These are phyloP conservation scores for Ilex aquifolium DNA, from an alignment of 257 asterid species.

Conservation along the genomic window DNA sequence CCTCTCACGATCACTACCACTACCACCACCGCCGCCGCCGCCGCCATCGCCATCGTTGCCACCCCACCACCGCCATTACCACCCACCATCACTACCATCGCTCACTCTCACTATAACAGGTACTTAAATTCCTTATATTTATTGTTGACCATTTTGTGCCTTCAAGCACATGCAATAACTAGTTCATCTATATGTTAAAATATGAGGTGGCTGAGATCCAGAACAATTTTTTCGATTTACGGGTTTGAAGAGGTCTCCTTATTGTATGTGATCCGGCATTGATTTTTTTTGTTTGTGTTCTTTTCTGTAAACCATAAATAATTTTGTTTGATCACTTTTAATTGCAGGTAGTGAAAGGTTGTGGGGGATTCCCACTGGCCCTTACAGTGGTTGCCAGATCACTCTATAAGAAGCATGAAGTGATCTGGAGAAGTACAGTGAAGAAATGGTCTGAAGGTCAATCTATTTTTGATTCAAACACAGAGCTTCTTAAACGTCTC, in stretches of 20 bases:
- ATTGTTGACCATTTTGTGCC: too few species aligned
- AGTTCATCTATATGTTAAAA: too few species aligned
- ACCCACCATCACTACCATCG: too few species aligned
- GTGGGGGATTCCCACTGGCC: constrained; percentile 35
- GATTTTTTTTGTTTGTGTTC: not conserved
- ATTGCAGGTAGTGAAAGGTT: constrained; percentile 26
- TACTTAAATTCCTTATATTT: too few species aligned
- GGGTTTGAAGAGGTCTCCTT: too few species aligned
- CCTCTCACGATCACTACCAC: too few species aligned
- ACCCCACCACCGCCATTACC: too few species aligned
- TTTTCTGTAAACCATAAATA: not conserved
- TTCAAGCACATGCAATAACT: too few species aligned
- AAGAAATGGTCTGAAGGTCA: constrained; percentile 15
- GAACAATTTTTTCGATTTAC: too few species aligned
- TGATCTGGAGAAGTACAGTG: constrained; percentile 17
- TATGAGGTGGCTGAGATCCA: not conserved
- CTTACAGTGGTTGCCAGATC: constrained; percentile 32
- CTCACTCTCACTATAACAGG: too few species aligned
- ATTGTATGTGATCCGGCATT: not conserved
- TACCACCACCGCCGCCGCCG: too few species aligned
- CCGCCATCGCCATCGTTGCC: too few species aligned
- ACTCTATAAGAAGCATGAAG: constrained; percentile 21
- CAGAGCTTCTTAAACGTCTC: constrained; percentile 19
- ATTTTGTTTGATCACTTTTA: not conserved
- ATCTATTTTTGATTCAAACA: constrained; percentile 18